Percentiles rank a stretch among this genome's conserved stretches.
These are phyloP conservation scores for Sphagnum magellanicum DNA, from an alignment of 228 moss, liverwort and hornwort species.

Conservation along the genomic window DNA sequence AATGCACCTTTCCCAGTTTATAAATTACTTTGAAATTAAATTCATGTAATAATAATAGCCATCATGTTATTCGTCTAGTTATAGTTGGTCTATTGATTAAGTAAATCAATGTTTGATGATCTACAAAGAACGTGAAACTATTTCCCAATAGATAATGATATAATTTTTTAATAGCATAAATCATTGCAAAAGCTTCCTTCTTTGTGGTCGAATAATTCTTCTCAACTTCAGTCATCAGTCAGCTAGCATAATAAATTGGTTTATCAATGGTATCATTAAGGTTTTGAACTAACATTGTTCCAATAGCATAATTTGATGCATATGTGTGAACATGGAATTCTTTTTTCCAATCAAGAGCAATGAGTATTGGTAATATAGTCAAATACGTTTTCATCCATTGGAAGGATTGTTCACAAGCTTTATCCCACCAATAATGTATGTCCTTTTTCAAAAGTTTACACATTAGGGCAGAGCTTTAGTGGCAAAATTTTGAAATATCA, in stretches of 20 bases:
- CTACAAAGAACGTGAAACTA: slow-evolving; percentile 1
- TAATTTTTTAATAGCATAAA: slow-evolving; percentile 11
- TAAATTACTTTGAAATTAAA: background rate
- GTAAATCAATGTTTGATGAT: slow-evolving; percentile 1
- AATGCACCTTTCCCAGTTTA: background rate
- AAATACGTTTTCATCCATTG: background rate
- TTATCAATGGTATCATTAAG: background rate
- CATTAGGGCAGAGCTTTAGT: background rate
- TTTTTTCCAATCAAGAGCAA: background rate
- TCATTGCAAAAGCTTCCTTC: slow-evolving; percentile 2
- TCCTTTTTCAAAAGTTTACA: background rate
- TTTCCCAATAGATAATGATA: slow-evolving; percentile 8
- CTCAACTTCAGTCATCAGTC: background rate
- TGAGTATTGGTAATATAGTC: background rate
- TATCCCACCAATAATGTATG: background rate
- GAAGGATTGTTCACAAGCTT: background rate
- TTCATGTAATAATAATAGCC: slow-evolving; percentile 1
- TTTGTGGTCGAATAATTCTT: slow-evolving; percentile 4
- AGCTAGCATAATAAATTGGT: slow-evolving; percentile 3
- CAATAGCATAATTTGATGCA: background rate
- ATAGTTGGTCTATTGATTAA: slow-evolving; percentile 5
- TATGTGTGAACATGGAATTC: background rate
- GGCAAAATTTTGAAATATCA: background rate
- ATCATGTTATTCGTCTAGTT: slow-evolving; percentile 5
- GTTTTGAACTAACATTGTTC: background rate